These are phyloP conservation scores for Acorus gramineus DNA, from an alignment of 106 monocot species.

Conservation along the genomic window DNA sequence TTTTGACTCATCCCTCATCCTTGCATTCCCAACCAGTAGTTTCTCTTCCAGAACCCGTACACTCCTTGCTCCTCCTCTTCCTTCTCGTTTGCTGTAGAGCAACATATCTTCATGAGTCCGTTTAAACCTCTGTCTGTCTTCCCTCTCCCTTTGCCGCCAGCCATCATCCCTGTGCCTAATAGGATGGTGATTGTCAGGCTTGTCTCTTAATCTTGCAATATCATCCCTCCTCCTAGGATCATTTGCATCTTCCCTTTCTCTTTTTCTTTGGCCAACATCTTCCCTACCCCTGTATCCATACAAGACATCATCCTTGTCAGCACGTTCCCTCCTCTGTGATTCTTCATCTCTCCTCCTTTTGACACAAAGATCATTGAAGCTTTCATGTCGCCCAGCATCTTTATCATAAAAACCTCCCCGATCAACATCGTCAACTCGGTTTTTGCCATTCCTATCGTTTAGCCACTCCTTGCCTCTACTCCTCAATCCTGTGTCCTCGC, in stretches of 20 bases:
- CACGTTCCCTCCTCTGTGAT: conserved; percentile 38
- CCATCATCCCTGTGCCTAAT: conserved; percentile 58
- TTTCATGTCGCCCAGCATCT: conserved; percentile 33
- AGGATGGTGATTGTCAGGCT: conserved; percentile 38
- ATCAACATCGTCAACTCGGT: conserved; percentile 57
- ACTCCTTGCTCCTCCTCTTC: conserved; percentile 16
- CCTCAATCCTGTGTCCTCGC: conserved; percentile 35
- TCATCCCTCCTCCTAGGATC: conserved; percentile 54
- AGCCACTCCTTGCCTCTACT: conserved; percentile 37
- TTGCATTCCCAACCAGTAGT: conserved; percentile 25
- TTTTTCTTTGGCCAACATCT: conserved; percentile 35
- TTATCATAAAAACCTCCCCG: conserved; percentile 34
- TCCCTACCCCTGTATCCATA: conserved; percentile 40
- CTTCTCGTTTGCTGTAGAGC: conserved; percentile 51
- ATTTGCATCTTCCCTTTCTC: conserved; percentile 34
- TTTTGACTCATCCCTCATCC: conserved; percentile 33
- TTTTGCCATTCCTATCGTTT: conserved; percentile 45
- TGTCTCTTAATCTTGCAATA: conserved; percentile 32
- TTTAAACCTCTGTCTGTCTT: conserved; percentile 57
- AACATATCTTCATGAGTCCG: conserved; percentile 38
- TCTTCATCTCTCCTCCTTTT: conserved; percentile 62
- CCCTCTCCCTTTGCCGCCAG: conserved; percentile 55
- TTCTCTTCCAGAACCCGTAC: conserved; percentile 34
- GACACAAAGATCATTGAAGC: conserved; percentile 27
- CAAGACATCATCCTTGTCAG: conserved; percentile 39